Evolutionary conservation across 2,329 filamentous ascomycete species (phyloP), one percentile per base, ranked within the genome.

Genomic region (Sclerotinia spermophila): DNA sequence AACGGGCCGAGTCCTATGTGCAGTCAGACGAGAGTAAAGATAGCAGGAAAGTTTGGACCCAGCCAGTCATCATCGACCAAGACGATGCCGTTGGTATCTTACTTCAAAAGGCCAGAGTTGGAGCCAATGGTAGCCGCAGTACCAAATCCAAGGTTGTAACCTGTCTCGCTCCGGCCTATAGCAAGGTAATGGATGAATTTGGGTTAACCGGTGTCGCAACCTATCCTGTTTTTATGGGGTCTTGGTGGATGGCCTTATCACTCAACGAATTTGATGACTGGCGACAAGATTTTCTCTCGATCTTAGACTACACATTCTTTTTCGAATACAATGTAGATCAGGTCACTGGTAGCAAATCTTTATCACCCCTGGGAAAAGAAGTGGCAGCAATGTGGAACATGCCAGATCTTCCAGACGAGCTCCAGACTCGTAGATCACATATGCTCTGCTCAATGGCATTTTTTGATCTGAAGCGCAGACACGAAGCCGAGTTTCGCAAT

Each of bases 401-500:
- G 58, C 58, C 58, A 27, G 10, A 61, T 17, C 8, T 61, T 35
- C 24, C 58, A 42, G 2, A 30, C 21, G 38, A 61, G n/a, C 24
- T 61, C 13, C 35, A 27, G 24, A 33, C 10, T 42, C 38, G 58
- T 5, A 61, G 58, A 61, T 61, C 38, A 33, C 58, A 61, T 6
- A 61, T 61, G 58, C 58, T 61, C 58, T 61, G 33, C 24, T 61
- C 58, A n/a, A 44, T 61, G 58, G n/a, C 35, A 5, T 61, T 61
- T 40, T 61, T 61, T 30, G 38, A 61, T 27, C 58, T 61, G 35
- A 61, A 61, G n/a, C 58, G 58, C 24, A 27, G 7, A 38, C 58
- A 61, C n/a, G 24, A 61, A 33, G 35, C 24, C 5, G 58, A n/a
- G 5, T 61, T 61, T 19, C 21, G 21, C 30, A 17, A 61, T 40